phyloP scores from a whole-genome alignment of 106 monocot species.

The Platanthera guangdongensis region DNA sequence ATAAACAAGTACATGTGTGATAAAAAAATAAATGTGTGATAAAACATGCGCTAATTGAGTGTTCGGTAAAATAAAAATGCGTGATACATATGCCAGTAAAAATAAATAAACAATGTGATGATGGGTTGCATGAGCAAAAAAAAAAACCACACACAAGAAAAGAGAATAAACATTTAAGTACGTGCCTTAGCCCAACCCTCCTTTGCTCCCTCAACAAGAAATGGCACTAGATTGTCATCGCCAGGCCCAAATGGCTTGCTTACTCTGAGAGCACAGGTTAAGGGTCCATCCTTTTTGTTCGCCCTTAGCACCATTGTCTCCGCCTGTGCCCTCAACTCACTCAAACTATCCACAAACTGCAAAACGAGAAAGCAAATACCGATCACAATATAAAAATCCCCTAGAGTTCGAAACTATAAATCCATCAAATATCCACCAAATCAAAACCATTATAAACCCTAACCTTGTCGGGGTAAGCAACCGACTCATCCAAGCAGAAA shows the following conservation, averaged over 20 bases:
- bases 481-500: constrained; percentile 36
- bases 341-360: constrained; percentile 48
- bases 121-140: neutral
- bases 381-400: neutral
- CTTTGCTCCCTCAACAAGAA: constrained; percentile 43
- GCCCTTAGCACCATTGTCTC: constrained; percentile 58
- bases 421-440: neutral
- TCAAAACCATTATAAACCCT: neutral
- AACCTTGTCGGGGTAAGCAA: constrained; percentile 65
- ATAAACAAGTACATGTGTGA: too few species aligned
- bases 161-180: neutral
- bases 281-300: constrained; percentile 44
- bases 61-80: too few species aligned
- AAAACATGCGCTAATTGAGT: too few species aligned
- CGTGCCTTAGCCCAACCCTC: constrained; percentile 44
- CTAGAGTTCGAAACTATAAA: neutral
- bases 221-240: constrained; percentile 47
- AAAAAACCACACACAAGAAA: neutral
- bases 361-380: neutral
- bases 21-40: too few species aligned
- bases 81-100: too few species aligned
- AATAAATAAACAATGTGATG: too few species aligned
- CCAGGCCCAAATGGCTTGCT: constrained; percentile 80
- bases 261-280: constrained; percentile 65
- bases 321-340: constrained; percentile 69